Conservation (phyloP, 2,329 filamentous ascomycete genomes). For the Paramyrothecium sp. region DNA sequence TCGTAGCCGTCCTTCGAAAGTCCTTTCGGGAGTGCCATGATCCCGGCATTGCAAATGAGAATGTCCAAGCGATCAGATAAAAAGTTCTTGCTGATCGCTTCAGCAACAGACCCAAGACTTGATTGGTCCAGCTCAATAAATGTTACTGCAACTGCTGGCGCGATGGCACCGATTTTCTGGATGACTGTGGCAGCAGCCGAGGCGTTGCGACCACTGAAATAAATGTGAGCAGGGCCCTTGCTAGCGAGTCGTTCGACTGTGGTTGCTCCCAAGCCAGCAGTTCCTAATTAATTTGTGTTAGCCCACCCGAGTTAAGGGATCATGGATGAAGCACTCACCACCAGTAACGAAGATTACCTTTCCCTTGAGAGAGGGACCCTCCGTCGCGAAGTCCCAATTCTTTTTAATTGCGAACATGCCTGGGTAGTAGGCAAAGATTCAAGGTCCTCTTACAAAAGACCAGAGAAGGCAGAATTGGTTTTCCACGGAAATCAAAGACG, state of each 20-base stretch:
- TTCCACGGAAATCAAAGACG: too few relatives aligned
- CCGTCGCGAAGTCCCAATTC: too few relatives aligned
- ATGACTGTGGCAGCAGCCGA: conserved; percentile 41
- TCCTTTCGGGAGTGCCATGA: conserved; percentile 21
- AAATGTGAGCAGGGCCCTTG: conserved; percentile 47
- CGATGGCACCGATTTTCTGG: conserved; percentile 1
- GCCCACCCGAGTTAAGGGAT: too few relatives aligned
- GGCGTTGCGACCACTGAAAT: conserved; percentile 43
- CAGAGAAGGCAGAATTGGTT: too few relatives aligned
- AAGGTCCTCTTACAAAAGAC: too few relatives aligned
- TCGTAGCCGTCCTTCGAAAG: conserved; percentile 26
- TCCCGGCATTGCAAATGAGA: conserved; percentile 24
- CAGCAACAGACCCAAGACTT: conserved; percentile 11
- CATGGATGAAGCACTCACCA: too few relatives aligned
- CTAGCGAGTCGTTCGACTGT: not conserved
- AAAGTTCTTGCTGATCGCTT: conserved; percentile 10
- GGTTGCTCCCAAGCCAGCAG: conserved; percentile 2
- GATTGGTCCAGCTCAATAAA: conserved; percentile 5
- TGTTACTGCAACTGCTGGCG: not conserved
- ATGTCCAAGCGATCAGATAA: conserved; percentile 24
- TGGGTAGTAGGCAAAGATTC: too few relatives aligned
- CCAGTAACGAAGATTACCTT: too few relatives aligned
- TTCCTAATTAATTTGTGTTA: too few relatives aligned
- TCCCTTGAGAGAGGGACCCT: too few relatives aligned
- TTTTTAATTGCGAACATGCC: too few relatives aligned